Conservation (phyloP, 2,329 filamentous ascomycete species). For the Colletotrichum sp. region DNA sequence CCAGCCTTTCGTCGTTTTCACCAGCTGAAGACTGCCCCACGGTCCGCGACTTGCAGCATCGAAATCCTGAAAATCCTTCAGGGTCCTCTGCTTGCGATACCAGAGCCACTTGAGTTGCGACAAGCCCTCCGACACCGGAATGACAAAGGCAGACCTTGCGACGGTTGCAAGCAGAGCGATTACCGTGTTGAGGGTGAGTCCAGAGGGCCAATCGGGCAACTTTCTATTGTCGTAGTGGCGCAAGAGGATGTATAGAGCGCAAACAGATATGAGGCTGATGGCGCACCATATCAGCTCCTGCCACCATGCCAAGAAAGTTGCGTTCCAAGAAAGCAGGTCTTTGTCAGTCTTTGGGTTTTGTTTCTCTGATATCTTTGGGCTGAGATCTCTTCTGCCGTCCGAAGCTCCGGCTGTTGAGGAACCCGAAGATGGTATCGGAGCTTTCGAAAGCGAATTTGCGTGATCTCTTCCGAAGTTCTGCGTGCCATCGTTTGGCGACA, state of each 20-base stretch:
- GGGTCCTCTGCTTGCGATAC: conserved; percentile 1
- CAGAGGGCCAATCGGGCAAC: conserved; percentile 24
- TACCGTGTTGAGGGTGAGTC: conserved; percentile 32
- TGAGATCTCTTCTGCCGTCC: background rate
- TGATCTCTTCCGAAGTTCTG: rapidly evolving
- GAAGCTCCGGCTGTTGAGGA: background rate
- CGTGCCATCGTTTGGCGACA: rapidly evolving
- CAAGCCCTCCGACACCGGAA: conserved; percentile 28
- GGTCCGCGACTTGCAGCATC: conserved; percentile 22
- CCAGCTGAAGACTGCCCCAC: conserved; percentile 17
- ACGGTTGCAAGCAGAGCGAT: conserved; percentile 29
- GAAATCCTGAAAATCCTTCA: conserved; percentile 16
- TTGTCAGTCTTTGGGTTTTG: rapidly evolving
- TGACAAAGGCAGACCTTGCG: conserved; percentile 24
- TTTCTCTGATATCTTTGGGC: rapidly evolving
- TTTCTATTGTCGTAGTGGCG: conserved; percentile 20
- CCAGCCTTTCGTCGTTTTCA: background rate
- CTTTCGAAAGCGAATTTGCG: rapidly evolving
- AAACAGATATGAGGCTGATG: background rate
- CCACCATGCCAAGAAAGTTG: background rate
- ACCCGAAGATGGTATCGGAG: rapidly evolving
- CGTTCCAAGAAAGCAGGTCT: background rate
- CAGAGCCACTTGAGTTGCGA: conserved; percentile 24
- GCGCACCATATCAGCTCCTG: background rate
- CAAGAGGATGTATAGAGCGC: background rate